Percentiles rank a stretch among this genome's conserved stretches.
These are phyloP conservation scores for Puccinia brachypodii DNA, from an alignment of 1,284 basidiomycete genomes.

Conservation along the genomic window DNA sequence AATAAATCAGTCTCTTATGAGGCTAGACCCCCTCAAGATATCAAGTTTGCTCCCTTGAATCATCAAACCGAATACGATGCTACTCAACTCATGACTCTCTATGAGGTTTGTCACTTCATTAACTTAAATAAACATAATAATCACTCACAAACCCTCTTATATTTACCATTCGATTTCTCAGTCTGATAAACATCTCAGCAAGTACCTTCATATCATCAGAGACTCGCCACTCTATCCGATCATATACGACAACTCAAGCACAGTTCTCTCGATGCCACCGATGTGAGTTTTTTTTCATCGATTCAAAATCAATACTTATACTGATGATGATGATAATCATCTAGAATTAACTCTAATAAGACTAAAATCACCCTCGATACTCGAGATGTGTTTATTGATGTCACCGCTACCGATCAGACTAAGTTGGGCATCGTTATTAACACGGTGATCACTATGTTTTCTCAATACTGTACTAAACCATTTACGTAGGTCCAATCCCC, in stretches of 20 bases:
- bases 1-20: constrained; percentile 74
- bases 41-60: constrained; percentile 83
- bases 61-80: constrained; percentile 74
- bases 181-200: constrained; percentile 86
- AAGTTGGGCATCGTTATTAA: constrained; percentile 94
- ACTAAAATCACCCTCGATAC: constrained; percentile 97
- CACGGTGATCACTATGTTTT: constrained; percentile 94
- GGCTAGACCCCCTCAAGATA: constrained; percentile 80
- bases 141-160: too few species aligned
- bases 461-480: constrained; percentile 88
- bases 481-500: constrained; percentile 69
- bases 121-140: too few species aligned
- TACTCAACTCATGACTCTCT: constrained; percentile 81
- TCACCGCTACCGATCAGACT: constrained; percentile 96
- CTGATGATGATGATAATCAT: constrained; percentile 68
- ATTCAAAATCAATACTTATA: background rate
- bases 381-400: constrained; percentile 91
- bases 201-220: constrained; percentile 87
- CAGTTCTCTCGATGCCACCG: constrained; percentile 92
- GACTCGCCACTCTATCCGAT: constrained; percentile 96
- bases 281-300: constrained; percentile 61
- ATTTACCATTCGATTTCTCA: constrained; percentile 56
- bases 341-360: constrained; percentile 59
- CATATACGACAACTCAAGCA: constrained; percentile 86
- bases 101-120: constrained; percentile 78